phyloP scores from a whole-genome alignment of 1,284 basidiomycete genomes.

The Moesziomyces antarcticus region DNA sequence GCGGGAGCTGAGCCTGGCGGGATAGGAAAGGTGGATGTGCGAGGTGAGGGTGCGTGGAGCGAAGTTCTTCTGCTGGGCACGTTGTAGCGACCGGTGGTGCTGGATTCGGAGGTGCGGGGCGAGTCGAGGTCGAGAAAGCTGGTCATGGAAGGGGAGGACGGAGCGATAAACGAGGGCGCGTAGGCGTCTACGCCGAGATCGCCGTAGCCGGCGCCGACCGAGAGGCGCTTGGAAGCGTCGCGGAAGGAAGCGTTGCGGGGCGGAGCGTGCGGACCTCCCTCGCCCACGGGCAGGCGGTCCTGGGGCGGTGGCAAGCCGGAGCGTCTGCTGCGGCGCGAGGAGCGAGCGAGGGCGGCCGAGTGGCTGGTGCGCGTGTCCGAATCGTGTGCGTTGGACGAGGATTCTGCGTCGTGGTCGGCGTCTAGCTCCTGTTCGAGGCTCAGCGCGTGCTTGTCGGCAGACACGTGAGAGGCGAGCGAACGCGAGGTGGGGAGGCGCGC shows the following conservation, averaged over 20 bases:
- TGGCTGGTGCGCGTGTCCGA: slow-evolving; percentile 2
- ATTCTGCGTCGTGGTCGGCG: slow-evolving; percentile 8
- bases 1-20: slow-evolving; percentile 1
- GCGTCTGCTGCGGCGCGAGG: slow-evolving; percentile 30
- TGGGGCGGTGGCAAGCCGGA: slow-evolving; percentile 24
- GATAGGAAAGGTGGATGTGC: slow-evolving; percentile 3
- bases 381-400: slow-evolving; percentile 7
- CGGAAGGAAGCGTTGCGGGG: slow-evolving; percentile 44
- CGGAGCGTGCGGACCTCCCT: slow-evolving; percentile 34
- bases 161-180: slow-evolving; percentile 6
- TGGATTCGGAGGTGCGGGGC: slow-evolving; percentile 32
- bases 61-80: slow-evolving; percentile 37
- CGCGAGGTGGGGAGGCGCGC: slow-evolving; percentile 21
- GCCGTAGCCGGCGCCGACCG: slow-evolving; percentile 24
- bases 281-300: slow-evolving; percentile 38
- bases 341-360: slow-evolving; percentile 15
- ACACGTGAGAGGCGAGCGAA: slow-evolving; percentile 11
- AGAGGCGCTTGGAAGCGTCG: slow-evolving; percentile 29
- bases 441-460: slow-evolving; percentile 29
- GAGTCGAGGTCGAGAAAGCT: slow-evolving; percentile 49
- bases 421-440: slow-evolving; percentile 46
- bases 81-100: slow-evolving; percentile 9
- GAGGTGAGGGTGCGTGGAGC: slow-evolving; percentile 25
- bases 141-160: slow-evolving; percentile 37
- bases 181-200: slow-evolving; percentile 37